A percentile compares a stretch with the other conserved stretches of the same genome.
These are phyloP conservation scores for Suillus brevipes DNA, from an alignment of 768 basidiomycete genomes.

Conservation along the genomic window DNA sequence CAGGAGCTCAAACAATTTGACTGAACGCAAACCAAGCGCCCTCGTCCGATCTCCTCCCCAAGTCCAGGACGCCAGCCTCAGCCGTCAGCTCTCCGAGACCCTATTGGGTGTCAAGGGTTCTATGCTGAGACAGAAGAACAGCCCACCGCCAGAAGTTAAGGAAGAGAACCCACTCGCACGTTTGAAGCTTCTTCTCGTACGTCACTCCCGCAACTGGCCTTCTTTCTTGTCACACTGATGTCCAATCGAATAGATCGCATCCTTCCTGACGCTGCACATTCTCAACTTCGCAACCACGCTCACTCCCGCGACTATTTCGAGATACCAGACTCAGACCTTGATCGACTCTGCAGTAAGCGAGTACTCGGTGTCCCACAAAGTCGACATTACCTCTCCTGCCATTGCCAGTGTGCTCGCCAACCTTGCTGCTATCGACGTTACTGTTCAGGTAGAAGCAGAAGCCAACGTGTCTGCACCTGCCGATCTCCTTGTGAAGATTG, in stretches of 20 bases:
- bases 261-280: slow-evolving; percentile 89
- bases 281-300: slow-evolving; percentile 93
- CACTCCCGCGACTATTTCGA: slow-evolving; percentile 58
- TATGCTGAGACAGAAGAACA: slow-evolving; percentile 44
- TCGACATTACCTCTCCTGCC: slow-evolving; percentile 68
- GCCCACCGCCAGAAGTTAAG: slow-evolving; percentile 42
- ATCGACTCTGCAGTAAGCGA: slow-evolving; percentile 16
- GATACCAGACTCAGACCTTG: slow-evolving; percentile 35
- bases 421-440: slow-evolving; percentile 43
- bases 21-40: slow-evolving; percentile 32
- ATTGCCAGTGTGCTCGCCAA: slow-evolving; percentile 58
- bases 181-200: slow-evolving; percentile 83
- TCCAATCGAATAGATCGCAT: slow-evolving; percentile 58
- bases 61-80: slow-evolving; percentile 17
- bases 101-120: slow-evolving; percentile 53
- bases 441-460: slow-evolving; percentile 7
- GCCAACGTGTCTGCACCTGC: slow-evolving; percentile 21
- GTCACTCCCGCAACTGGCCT: slow-evolving; percentile 24
- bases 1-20: slow-evolving; percentile 30
- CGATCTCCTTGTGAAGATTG: slow-evolving; percentile 59
- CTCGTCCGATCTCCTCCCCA: slow-evolving; percentile 26
- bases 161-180: slow-evolving; percentile 82
- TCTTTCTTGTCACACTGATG: slow-evolving; percentile 7
- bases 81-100: slow-evolving; percentile 29
- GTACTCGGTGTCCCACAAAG: slow-evolving; percentile 42